Conservation (phyloP, 352 stramenopile species). For the Pythium biforme region DNA sequence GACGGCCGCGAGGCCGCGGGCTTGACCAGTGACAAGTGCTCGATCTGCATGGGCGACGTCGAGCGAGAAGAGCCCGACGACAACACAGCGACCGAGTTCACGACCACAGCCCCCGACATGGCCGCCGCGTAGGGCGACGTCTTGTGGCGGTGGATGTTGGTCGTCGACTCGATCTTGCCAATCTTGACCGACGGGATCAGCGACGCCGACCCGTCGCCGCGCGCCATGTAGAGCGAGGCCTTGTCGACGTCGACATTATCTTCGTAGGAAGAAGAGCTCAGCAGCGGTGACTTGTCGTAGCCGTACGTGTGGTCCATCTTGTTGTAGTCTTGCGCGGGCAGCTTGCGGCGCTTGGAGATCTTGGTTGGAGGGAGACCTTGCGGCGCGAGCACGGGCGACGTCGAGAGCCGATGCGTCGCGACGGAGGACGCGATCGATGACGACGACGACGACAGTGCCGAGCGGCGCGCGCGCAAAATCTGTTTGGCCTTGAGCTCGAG, state of each 20-base stretch:
- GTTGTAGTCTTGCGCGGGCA: constrained; percentile 16
- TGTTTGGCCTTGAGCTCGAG: constrained; percentile 54
- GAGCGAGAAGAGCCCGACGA: neutral
- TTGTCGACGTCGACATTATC: constrained; percentile 7
- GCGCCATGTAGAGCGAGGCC: constrained; percentile 25
- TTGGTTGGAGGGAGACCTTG: constrained; percentile 2
- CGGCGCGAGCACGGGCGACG: constrained; percentile 17
- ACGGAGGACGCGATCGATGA: constrained; percentile 18
- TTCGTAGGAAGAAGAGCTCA: constrained; percentile 3
- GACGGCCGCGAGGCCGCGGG: neutral
- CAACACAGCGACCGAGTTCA: constrained; percentile 19
- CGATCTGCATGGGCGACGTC: constrained; percentile 18
- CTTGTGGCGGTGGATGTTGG: neutral
- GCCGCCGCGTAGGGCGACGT: constrained; percentile 7
- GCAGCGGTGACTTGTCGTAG: constrained; percentile 21
- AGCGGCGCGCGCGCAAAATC: constrained; percentile 44
- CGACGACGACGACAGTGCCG: constrained; percentile 20
- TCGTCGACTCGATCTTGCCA: constrained; percentile 18
- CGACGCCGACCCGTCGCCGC: constrained; percentile 22
- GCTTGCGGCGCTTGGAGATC: constrained; percentile 28
- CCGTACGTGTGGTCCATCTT: constrained; percentile 19
- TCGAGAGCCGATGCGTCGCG: constrained; percentile 5
- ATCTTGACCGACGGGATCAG: constrained; percentile 27
- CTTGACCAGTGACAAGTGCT: constrained; percentile 24
- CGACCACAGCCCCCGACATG: constrained; percentile 6